Conservation (phyloP, 495 filamentous ascomycete genomes). For the Daldinia caldariorum region DNA sequence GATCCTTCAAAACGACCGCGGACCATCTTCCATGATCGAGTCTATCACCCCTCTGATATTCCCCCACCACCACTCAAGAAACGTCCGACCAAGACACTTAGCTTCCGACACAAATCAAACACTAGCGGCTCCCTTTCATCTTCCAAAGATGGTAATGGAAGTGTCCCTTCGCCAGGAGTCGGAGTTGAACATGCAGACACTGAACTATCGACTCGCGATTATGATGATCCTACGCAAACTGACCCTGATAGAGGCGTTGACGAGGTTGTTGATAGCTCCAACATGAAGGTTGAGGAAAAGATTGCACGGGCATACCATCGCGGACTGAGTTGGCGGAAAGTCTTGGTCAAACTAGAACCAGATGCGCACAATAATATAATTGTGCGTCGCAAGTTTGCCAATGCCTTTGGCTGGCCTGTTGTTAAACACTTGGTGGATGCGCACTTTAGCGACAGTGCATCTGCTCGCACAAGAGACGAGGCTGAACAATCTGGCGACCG, state of each 20-base stretch:
- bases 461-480: constrained; percentile 68
- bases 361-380: constrained; percentile 99
- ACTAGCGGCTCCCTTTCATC: constrained; percentile 18
- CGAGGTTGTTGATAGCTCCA: constrained; percentile 62
- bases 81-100: constrained; percentile 53
- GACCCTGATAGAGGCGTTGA: constrained; percentile 51
- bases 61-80: constrained; percentile 79
- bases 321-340: constrained; percentile 92
- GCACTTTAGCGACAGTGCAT: constrained; percentile 79
- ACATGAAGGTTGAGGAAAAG: constrained; percentile 94
- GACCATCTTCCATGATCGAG: constrained; percentile 96
- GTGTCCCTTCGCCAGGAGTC: constrained; percentile 14
- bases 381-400: constrained; percentile 93
- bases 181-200: constrained; percentile 46
- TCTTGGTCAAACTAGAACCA: constrained; percentile 91
- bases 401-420: constrained; percentile 97
- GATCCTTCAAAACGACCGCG: constrained; percentile 83
- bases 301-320: constrained; percentile 95
- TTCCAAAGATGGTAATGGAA: constrained; percentile 36
- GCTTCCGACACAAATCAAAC: constrained; percentile 46
- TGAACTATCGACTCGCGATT: constrained; percentile 49
- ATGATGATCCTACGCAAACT: constrained; percentile 51
- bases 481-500: constrained; percentile 53
- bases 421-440: constrained; percentile 92
- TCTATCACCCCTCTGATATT: constrained; percentile 94